Base-by-base conservation (phyloP, 305 asterid species). In the Stenogyne calaminthoides region DNA sequence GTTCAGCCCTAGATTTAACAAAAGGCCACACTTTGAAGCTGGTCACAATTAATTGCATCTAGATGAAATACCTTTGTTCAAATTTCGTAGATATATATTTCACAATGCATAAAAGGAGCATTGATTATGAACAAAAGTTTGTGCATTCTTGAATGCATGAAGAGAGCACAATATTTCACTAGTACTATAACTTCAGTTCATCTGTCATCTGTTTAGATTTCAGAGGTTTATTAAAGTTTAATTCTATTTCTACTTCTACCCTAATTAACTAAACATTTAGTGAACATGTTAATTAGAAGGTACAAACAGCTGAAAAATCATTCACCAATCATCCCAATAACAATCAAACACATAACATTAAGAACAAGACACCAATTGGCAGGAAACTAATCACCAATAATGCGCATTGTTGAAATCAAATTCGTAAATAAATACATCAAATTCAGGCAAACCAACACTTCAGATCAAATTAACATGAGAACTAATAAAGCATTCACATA, bases 381-480 rank as follows among this genome's bases (percentile, higher is more conserved):
- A 2, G 32, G 16, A 14, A 57, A 36, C 15, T 9, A 25, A 36
- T 25, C 40, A 34, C 18, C 62, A 37, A 16, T 63, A 40, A 60
- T 4, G 8, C 22, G 3, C n/a, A 62, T n/a, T 7, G 22, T 16
- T 19, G 32, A 51, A 18, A 56, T 9, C 25, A 15, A 12, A 54
- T 22, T 27, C 51, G 42, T 19, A 18, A 42, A 25, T 11, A 62
- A 10, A 3, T 51, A 54, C 75, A 74, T 52, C 69, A 56, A 69
- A 69, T 34, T 71, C 72, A 70, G 75, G 60, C 37, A 32, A 52
- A 75, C 57, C 56, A 51, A 64, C 64, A n/a, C 56, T 71, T n/a
- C 65, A 69, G 57, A 76, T 57, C 69, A 49, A 27, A 64, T 20
- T 64, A 76, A 7, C 49, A 66, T 19, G 39, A 42, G 55, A 71